These are phyloP conservation scores for Saccharum officinarum DNA, from an alignment of 176 grass and related monocot genomes.

Conservation along the genomic window DNA sequence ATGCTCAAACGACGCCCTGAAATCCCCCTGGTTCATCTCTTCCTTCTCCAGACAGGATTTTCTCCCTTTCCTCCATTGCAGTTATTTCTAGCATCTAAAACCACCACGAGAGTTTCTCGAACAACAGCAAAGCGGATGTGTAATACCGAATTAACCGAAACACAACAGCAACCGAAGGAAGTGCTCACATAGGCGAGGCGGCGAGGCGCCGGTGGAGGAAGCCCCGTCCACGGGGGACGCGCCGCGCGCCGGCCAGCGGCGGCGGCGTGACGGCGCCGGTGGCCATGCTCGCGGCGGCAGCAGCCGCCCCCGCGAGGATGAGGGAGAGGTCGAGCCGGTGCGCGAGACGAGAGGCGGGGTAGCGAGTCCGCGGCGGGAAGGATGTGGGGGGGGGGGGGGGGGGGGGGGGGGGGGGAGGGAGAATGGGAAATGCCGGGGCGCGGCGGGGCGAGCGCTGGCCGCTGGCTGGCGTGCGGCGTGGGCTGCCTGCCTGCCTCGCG, in stretches of 20 bases:
- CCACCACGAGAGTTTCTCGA: not conserved
- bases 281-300: conserved; percentile 25
- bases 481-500: conserved; percentile 18
- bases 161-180: not conserved
- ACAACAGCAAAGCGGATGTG: not conserved
- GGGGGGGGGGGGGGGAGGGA: not conserved
- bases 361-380: not conserved
- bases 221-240: not conserved
- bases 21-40: not conserved
- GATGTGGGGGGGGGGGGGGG: no score
- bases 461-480: conserved; percentile 36
- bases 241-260: conserved; percentile 21
- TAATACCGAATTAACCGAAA: not conserved
- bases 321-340: not conserved
- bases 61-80: not conserved
- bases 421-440: not conserved
- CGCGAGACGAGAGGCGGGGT: not conserved
- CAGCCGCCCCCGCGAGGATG: not conserved
- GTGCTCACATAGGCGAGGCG: conserved; percentile 47
- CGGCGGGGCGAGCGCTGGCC: conserved; percentile 12
- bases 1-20: not conserved
- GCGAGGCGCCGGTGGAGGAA: conserved; percentile 38
- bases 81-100: not conserved
- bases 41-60: not conserved
- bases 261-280: conserved; percentile 38